Base-by-base conservation (phyloP, 2,329 filamentous ascomycete species). In the Alternaria ethzedia region DNA sequence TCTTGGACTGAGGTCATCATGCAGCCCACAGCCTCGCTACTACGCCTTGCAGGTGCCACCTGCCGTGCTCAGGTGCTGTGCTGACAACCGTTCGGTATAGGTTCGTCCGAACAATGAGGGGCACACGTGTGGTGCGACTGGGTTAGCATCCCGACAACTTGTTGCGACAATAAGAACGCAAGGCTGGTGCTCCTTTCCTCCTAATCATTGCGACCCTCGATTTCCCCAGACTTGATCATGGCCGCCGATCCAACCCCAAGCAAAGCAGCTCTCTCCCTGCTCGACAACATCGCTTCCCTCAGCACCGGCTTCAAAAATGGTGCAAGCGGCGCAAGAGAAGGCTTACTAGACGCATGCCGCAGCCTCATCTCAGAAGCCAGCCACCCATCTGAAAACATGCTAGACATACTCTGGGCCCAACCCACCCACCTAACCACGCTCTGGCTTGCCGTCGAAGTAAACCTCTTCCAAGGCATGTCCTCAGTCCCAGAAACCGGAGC, bases 291-390 rank as follows among this genome's bases (percentile, higher is more conserved):
- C 47, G 60, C 65, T 3, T 52, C 58, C 10, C 65, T 74, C 5
- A 63, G 72, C 25, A 45, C 68, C 32, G 71, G 43, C 13, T 63
- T 74, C 49, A 69, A 63, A 45, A 67, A 65, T 36, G 67, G 68
- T 6, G 30, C 13, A 12, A 57, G 61, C 11, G 67, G 67, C 43
- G 66, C 72, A 13, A 55, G 72, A 51, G 66, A 73, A 58, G 69
- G 69, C 3, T 57, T 75, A 21, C 30, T 73, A 11, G 64, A 63
- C 23, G 67, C 70, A 2, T 68, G 66, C 32, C 61, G 68, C n/a
- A 67, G 67, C 41, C 69, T 77, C 36, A 69, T 73, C 32, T 36
- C 73, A 1, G 66, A 72, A 49, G 67, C 73, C 17, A 72, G 69
- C 43, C 65, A 75, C 41, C 71, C 72, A 11, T 69, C 71, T 0